These are phyloP conservation scores for Chaetomium fimeti DNA, from an alignment of 495 filamentous ascomycete species.

Conservation along the genomic window DNA sequence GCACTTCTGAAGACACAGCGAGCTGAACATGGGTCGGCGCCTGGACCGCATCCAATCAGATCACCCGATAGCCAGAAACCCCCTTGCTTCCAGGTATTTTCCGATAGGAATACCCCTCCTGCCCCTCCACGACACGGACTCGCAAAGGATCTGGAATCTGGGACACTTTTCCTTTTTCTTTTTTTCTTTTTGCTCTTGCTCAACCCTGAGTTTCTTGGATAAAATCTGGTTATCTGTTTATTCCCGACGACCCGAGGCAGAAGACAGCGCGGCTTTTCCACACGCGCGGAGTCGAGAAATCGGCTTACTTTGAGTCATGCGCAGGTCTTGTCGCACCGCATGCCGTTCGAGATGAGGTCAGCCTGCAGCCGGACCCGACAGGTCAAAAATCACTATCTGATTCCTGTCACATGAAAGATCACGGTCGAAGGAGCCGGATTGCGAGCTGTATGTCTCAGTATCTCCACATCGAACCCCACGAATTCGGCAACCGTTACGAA, in stretches of 20 bases:
- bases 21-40: neutral
- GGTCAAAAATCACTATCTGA: neutral
- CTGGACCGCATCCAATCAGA: neutral
- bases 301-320: neutral
- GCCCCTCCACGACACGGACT: neutral
- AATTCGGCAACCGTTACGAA: slow-evolving; percentile 7
- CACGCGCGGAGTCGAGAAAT: too few species aligned
- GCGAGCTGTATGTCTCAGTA: slow-evolving; percentile 1
- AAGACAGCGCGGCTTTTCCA: neutral
- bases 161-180: too few species aligned
- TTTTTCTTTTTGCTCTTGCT: neutral
- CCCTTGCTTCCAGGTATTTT: neutral
- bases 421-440: neutral
- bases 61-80: neutral
- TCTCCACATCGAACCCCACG: neutral
- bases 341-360: slow-evolving; percentile 24
- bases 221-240: neutral
- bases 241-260: neutral
- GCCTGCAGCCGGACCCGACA: slow-evolving; percentile 24
- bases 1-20: neutral
- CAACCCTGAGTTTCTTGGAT: neutral
- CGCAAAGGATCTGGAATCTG: neutral
- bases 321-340: neutral
- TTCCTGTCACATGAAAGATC: slow-evolving; percentile 16
- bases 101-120: slow-evolving; percentile 15